phyloP scores from a whole-genome alignment of 805 yeast genomes.

The Yamadazyma nakazawae region DNA sequence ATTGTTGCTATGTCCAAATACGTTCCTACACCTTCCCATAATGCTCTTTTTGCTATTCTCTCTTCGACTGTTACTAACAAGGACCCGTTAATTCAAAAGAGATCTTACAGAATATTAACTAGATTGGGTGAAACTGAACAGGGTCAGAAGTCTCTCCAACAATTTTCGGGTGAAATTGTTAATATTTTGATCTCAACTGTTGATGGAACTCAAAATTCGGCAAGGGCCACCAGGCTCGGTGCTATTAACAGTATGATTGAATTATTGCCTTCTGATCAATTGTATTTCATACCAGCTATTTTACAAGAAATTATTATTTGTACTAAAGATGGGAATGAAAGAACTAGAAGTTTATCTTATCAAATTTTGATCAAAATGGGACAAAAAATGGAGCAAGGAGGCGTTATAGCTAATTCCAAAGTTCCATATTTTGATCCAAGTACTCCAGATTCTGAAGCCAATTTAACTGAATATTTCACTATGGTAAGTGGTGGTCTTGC shows the following conservation, averaged over 20 bases:
- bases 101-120: slow-evolving; percentile 78
- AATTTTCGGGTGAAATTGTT: slow-evolving; percentile 57
- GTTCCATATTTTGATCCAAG: slow-evolving; percentile 65
- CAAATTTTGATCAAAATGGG: slow-evolving; percentile 78
- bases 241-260: slow-evolving; percentile 63
- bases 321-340: slow-evolving; percentile 91
- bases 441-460: slow-evolving; percentile 64
- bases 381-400: slow-evolving; percentile 66
- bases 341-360: slow-evolving; percentile 80
- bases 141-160: slow-evolving; percentile 54
- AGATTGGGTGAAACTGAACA: slow-evolving; percentile 65
- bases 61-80: slow-evolving; percentile 55
- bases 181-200: slow-evolving; percentile 56
- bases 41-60: slow-evolving; percentile 76
- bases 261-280: slow-evolving; percentile 58
- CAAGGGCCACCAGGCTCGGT: slow-evolving; percentile 74
- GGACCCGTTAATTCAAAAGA: slow-evolving; percentile 76
- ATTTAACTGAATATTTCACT: slow-evolving; percentile 79
- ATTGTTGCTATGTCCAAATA: slow-evolving; percentile 83
- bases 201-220: slow-evolving; percentile 60
- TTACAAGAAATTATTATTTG: slow-evolving; percentile 86
- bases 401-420: slow-evolving; percentile 58
- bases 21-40: slow-evolving; percentile 67
- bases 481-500: slow-evolving; percentile 96
- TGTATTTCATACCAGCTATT: slow-evolving; percentile 75